Evolutionary conservation across 2,329 filamentous ascomycete species (phyloP).

Genomic region (Penicillium janthinellum): DNA sequence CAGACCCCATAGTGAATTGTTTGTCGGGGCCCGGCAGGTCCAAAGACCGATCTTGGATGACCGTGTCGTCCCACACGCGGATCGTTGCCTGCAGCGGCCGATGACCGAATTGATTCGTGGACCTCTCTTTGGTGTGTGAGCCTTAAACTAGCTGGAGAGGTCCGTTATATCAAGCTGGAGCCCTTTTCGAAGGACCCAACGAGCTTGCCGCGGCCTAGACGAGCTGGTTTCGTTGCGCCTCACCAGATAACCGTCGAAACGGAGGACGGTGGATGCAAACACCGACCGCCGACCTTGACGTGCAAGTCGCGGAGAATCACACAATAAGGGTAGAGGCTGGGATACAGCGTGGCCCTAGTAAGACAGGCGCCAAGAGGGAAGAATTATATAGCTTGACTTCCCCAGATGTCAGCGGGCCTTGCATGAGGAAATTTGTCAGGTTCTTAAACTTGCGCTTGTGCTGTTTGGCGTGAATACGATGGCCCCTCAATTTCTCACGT

Average conservation of each 20-base stretch:
- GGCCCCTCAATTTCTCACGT: constrained; percentile 1
- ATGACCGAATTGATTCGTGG: not conserved
- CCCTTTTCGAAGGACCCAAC: not conserved
- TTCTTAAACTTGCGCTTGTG: not conserved
- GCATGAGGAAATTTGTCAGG: not conserved
- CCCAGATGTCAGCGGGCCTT: not conserved
- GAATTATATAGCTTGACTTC: not conserved
- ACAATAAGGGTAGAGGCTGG: not conserved
- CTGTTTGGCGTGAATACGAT: not conserved
- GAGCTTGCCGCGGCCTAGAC: not conserved
- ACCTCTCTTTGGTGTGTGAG: not conserved
- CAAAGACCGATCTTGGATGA: constrained; percentile 9
- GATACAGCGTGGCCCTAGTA: not conserved
- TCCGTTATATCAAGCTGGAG: not conserved
- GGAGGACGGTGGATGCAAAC: constrained; percentile 26
- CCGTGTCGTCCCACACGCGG: not conserved
- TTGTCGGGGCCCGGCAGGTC: constrained; percentile 7
- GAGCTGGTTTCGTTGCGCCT: not conserved
- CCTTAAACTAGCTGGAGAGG: not conserved
- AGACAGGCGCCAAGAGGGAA: not conserved
- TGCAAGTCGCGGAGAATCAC: not conserved
- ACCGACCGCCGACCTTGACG: constrained; percentile 24
- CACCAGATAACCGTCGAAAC: not conserved
- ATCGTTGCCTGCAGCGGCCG: not conserved
- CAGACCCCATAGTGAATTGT: constrained; percentile 13